These are phyloP conservation scores for Curvularia verruculosa DNA, from an alignment of 2,329 filamentous ascomycete genomes.

Conservation along the genomic window DNA sequence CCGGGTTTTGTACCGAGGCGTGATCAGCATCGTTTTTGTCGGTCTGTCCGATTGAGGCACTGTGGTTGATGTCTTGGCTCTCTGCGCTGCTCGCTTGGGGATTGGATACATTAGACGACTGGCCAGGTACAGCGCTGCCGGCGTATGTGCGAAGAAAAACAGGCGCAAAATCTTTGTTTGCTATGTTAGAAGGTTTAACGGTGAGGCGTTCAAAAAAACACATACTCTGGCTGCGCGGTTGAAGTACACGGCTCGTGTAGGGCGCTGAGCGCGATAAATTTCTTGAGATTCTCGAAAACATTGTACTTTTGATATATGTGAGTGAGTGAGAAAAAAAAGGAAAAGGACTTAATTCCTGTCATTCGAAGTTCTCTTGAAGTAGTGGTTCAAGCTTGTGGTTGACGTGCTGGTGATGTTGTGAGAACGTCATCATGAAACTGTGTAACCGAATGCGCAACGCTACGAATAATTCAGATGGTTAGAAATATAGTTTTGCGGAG, in stretches of 20 bases:
- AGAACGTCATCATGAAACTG: constrained; percentile 12
- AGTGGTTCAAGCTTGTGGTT: background rate
- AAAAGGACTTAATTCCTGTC: background rate
- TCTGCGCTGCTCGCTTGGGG: constrained; percentile 19
- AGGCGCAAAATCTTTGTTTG: background rate
- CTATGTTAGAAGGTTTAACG: background rate
- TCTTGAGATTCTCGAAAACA: constrained; percentile 10
- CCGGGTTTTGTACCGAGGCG: constrained; percentile 16
- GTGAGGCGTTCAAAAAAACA: accelerated
- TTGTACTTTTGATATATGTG: background rate
- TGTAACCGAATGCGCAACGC: background rate
- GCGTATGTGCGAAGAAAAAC: constrained; percentile 14
- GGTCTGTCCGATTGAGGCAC: constrained; percentile 11
- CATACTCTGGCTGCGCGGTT: constrained; percentile 12
- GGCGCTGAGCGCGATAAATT: constrained; percentile 14
- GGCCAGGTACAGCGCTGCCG: constrained; percentile 11
- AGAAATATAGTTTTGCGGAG: no score
- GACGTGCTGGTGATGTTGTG: constrained; percentile 10
- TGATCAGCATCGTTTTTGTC: constrained; percentile 15
- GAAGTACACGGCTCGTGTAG: background rate
- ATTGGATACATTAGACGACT: constrained; percentile 22
- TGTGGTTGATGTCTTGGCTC: constrained; percentile 21
- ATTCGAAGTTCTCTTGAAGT: background rate
- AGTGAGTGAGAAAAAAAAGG: background rate
- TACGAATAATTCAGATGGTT: background rate